A percentile compares a stretch with the other conserved stretches of the same genome.
These are phyloP conservation scores for Melastoma malabathricum DNA, from an alignment of 345 rosid genomes.

Conservation along the genomic window DNA sequence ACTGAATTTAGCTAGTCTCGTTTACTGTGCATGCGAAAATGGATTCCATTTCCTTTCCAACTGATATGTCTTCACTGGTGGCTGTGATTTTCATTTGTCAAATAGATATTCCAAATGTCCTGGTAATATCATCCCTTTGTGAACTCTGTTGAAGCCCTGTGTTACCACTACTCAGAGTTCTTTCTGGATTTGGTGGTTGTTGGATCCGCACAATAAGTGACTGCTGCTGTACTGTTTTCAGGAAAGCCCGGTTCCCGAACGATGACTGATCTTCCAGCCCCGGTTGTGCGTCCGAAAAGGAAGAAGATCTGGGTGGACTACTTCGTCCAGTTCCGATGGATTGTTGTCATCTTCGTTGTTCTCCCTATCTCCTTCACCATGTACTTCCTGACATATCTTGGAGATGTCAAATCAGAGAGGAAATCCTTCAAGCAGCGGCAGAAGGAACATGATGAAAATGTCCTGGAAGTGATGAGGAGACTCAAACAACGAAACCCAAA, in stretches of 20 bases:
- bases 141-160: too few relatives aligned
- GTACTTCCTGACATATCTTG: slow-evolving; percentile 80
- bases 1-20: too few relatives aligned
- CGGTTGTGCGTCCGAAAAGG: slow-evolving; percentile 62
- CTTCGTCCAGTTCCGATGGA: slow-evolving; percentile 81
- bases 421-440: slow-evolving; percentile 78
- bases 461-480: slow-evolving; percentile 66
- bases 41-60: too few relatives aligned
- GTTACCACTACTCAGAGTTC: too few relatives aligned
- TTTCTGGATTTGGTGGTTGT: too few relatives aligned
- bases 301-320: slow-evolving; percentile 81
- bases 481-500: slow-evolving; percentile 68
- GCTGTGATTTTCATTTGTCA: too few relatives aligned
- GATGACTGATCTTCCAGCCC: slow-evolving; percentile 79
- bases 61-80: too few relatives aligned
- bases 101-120: too few relatives aligned
- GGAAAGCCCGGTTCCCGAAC: slow-evolving; percentile 2
- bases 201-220: too few relatives aligned
- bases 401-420: slow-evolving; percentile 83
- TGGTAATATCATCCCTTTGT: too few relatives aligned
- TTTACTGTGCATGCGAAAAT: too few relatives aligned
- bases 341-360: slow-evolving; percentile 76
- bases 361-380: slow-evolving; percentile 72
- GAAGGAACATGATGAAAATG: slow-evolving; percentile 90
- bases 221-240: too few relatives aligned